These are phyloP conservation scores for Boletellus ananas DNA, from an alignment of 768 basidiomycete genomes.

Conservation along the genomic window DNA sequence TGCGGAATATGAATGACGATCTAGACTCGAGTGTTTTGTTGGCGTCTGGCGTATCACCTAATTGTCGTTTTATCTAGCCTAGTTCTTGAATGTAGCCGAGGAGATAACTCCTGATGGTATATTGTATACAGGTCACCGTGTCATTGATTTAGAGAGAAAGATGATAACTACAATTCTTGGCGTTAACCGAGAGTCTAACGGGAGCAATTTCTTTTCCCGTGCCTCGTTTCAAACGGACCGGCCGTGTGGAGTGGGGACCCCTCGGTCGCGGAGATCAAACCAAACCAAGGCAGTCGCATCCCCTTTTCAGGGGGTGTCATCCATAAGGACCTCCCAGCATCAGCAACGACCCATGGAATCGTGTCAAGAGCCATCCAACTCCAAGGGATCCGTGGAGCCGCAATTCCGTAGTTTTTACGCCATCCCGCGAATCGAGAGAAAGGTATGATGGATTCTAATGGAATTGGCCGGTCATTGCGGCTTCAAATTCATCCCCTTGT, in stretches of 20 bases:
- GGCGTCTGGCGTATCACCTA: constrained; percentile 14
- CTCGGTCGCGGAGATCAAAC: constrained; percentile 32
- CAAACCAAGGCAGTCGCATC: constrained; percentile 5
- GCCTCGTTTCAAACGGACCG: constrained; percentile 7
- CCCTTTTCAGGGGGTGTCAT: neutral
- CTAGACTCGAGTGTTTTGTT: constrained; percentile 11
- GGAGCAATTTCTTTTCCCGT: constrained; percentile 22
- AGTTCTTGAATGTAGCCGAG: constrained; percentile 30
- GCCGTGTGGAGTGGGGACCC: constrained; percentile 7
- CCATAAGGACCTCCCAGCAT: constrained; percentile 1
- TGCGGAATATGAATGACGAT: constrained; percentile 6
- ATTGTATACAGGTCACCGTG: constrained; percentile 14
- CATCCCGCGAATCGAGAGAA: neutral
- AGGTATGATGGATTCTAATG: neutral
- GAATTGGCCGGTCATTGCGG: neutral
- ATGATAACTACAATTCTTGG: constrained; percentile 8
- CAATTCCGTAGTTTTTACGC: constrained; percentile 1
- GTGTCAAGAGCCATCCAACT: constrained; percentile 3
- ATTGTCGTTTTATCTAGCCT: constrained; percentile 20
- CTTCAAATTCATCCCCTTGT: constrained; percentile 3
- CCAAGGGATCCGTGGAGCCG: constrained; percentile 28
- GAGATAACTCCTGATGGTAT: constrained; percentile 15
- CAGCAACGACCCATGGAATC: constrained; percentile 4
- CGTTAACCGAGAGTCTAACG: constrained; percentile 24
- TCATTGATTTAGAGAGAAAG: constrained; percentile 4